Evolutionary conservation across 2,329 filamentous ascomycete species (phyloP), one percentile per base, ranked within the genome.

Genomic region (Elsinoe arachidis): DNA sequence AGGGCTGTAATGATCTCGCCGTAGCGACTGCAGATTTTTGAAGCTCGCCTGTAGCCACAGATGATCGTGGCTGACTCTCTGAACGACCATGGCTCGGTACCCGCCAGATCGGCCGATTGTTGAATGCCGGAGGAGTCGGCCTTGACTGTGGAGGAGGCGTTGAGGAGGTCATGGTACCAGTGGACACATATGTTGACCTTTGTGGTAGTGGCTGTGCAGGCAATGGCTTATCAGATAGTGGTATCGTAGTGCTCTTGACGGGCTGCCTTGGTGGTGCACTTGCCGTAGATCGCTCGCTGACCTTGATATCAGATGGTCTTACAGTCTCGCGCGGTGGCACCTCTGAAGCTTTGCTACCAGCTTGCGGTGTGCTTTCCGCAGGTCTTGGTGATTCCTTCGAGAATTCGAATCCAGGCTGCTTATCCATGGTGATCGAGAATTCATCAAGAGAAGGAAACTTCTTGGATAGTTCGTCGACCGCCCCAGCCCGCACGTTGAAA

Each of bases 401-500:
- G 68, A 96, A 96, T 56, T 92, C 85, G 65, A 96, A 96, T 59
- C 89, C 91, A 60, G 82, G 74, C 2, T 88, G 87, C 61, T 88
- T 82, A 61, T 97, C 90, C 64, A 95, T 90, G 44, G 96, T 75
- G 15, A 99, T 76, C 2, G 92, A 86, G 67, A 99, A 99, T 64
- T 97, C 89, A 66, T 97, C 91, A 21, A 99, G 77, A 5, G 89
- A 91, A 0, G 93, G 93, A 64, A 96, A 99, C 55, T 87, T 82
- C 26, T 83, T 80, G 0, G 92, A 90, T 23, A 96, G 76, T 66
- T 97, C 92, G 63, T 97, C 93, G 1, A 78, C 76, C 19, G 81
- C 78, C 6, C 75, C 75, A 21, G 74, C 70, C 57, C 76, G 66
- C 3, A 74, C 71, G 65, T 63, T 76, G 63, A 61, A 71, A 34